phyloP scores from a whole-genome alignment of 2,329 filamentous ascomycete genomes.

The Incumbomyces delicatus region DNA sequence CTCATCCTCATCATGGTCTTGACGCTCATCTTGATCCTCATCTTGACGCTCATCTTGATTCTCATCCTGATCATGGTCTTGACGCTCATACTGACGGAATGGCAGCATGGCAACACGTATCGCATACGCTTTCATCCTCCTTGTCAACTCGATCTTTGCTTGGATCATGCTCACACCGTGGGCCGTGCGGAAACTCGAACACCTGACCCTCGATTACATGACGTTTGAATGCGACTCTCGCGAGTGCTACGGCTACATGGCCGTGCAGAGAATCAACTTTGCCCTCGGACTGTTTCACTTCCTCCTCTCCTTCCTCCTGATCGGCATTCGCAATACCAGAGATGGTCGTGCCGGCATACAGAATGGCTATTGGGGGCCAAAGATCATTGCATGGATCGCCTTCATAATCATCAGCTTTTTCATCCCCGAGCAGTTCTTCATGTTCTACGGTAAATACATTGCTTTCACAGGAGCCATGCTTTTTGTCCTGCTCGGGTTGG shows the following conservation, averaged over 20 bases:
- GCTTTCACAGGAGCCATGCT: slow-evolving; percentile 80
- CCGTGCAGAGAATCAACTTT: slow-evolving; percentile 96
- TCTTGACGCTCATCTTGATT: too few species aligned
- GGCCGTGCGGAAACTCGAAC: slow-evolving; percentile 91
- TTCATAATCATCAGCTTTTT: slow-evolving; percentile 88
- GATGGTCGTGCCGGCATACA: slow-evolving; percentile 80
- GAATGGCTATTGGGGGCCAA: slow-evolving; percentile 98
- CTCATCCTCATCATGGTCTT: too few species aligned
- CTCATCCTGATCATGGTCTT: too few species aligned
- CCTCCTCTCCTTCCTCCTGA: slow-evolving; percentile 69
- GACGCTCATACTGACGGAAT: slow-evolving; percentile 1
- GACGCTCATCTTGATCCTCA: slow-evolving; percentile 2
- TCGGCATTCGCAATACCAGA: slow-evolving; percentile 79
- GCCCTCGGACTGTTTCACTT: slow-evolving; percentile 90
- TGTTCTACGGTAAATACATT: slow-evolving; percentile 92
- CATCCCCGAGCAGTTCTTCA: slow-evolving; percentile 89
- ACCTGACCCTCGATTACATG: slow-evolving; percentile 89
- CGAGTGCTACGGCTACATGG: slow-evolving; percentile 89
- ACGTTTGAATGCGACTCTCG: slow-evolving; percentile 86
- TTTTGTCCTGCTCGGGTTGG: slow-evolving; percentile 84
- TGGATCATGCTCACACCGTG: slow-evolving; percentile 99
- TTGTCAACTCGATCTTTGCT: slow-evolving; percentile 91
- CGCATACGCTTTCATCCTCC: slow-evolving; percentile 85
- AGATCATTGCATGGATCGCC: slow-evolving; percentile 78
- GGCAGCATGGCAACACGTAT: slow-evolving; percentile 87